phyloP scores from a whole-genome alignment of 371 early-diverging fungal genomes.

The Choanephora cucurbitarum region DNA sequence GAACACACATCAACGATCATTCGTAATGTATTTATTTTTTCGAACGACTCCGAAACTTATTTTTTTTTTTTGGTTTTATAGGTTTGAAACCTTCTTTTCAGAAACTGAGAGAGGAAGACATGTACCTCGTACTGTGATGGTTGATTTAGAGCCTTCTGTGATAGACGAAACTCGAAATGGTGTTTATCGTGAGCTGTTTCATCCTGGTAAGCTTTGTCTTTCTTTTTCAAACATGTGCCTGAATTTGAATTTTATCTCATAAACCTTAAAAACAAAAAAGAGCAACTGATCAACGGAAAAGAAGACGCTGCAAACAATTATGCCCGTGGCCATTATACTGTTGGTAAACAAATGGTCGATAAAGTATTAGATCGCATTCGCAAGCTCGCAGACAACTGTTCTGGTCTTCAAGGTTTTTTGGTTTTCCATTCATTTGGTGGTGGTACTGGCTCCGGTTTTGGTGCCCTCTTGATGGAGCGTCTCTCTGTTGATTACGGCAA shows the following conservation, averaged over 20 bases:
- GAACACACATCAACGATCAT: slow-evolving; percentile 29
- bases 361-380: slow-evolving; percentile 95
- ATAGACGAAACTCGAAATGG: slow-evolving; percentile 97
- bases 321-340: slow-evolving; percentile 99
- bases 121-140: slow-evolving; percentile 99
- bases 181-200: slow-evolving; percentile 96
- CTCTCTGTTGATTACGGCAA: slow-evolving; percentile 98
- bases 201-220: slow-evolving; percentile 89
- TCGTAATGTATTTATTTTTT: slow-evolving; percentile 52
- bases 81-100: slow-evolving; percentile 88
- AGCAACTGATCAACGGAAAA: slow-evolving; percentile 91
- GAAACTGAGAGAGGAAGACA: slow-evolving; percentile 98
- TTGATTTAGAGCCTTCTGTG: slow-evolving; percentile 98
- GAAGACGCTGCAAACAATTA: slow-evolving; percentile 99
- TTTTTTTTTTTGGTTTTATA: not conserved
- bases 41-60: slow-evolving; percentile 2
- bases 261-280: slow-evolving; percentile 2
- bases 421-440: slow-evolving; percentile 99
- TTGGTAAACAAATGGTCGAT: slow-evolving; percentile 98
- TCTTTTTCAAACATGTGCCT: not conserved
- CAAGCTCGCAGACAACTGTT: slow-evolving; percentile 97
- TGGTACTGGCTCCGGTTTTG: slow-evolving; percentile 97
- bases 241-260: not conserved
- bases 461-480: slow-evolving; percentile 96
- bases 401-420: slow-evolving; percentile 95